Percentiles rank a stretch among this genome's conserved stretches.
Evolutionary conservation across 768 basidiomycete genomes (phyloP).

Genomic region (Postia placenta): DNA sequence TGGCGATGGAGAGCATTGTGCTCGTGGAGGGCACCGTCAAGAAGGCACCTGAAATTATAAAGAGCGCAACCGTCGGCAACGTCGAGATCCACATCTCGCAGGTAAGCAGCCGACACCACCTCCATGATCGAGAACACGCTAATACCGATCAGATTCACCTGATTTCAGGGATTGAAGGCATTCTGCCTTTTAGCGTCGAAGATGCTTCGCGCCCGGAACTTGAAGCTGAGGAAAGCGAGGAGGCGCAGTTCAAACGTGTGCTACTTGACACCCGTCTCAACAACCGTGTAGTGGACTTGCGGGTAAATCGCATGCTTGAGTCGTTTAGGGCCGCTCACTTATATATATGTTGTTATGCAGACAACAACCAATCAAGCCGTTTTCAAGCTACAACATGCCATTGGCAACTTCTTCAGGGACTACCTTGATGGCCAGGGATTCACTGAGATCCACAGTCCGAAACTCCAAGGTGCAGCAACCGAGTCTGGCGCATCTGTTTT

Average conservation of each 20-base stretch:
- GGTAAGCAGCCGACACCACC: constrained; percentile 47
- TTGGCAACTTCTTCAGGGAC: constrained; percentile 83
- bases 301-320: constrained; percentile 43
- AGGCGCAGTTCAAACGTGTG: constrained; percentile 70
- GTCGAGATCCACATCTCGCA: constrained; percentile 82
- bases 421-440: constrained; percentile 72
- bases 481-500: constrained; percentile 97
- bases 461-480: constrained; percentile 94
- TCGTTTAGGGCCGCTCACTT: too few species aligned
- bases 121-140: too few species aligned
- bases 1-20: constrained; percentile 86
- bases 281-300: constrained; percentile 89
- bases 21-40: constrained; percentile 81
- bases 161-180: constrained; percentile 69
- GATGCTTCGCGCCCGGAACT: constrained; percentile 85
- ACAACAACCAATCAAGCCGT: constrained; percentile 95
- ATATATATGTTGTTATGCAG: constrained; percentile 33
- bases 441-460: constrained; percentile 95
- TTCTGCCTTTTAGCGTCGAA: constrained; percentile 87
- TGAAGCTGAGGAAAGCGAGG: constrained; percentile 51
- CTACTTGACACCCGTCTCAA: constrained; percentile 91
- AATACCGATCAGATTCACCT: constrained; percentile 63
- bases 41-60: constrained; percentile 78
- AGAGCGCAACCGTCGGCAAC: constrained; percentile 83
- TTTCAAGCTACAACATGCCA: constrained; percentile 86